Conservation (phyloP, 2,329 filamentous ascomycete genomes). For the Colletotrichum euphorbiae region DNA sequence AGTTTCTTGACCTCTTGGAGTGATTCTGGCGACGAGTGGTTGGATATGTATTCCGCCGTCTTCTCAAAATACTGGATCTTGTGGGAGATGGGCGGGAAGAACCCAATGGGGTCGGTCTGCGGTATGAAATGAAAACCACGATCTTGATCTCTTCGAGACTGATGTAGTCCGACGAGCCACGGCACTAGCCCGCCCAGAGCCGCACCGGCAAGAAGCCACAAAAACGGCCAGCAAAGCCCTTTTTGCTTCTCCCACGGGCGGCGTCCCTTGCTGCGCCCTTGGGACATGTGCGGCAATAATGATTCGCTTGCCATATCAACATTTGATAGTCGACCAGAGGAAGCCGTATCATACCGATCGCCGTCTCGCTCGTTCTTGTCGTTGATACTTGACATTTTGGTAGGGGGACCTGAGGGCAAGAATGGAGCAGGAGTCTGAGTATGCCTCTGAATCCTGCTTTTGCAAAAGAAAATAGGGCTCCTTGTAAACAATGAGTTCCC, state of each 20-base stretch:
- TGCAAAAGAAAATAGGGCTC: not conserved
- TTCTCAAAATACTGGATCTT: slow-evolving; percentile 6
- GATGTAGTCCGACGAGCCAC: not conserved
- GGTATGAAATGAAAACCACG: not conserved
- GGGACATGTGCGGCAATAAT: not conserved
- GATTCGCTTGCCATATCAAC: slow-evolving; percentile 5
- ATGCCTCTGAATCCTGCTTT: not conserved
- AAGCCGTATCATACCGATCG: not conserved
- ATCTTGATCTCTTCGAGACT: not conserved
- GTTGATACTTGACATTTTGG: not conserved
- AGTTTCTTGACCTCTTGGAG: not conserved
- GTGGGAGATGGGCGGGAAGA: not conserved
- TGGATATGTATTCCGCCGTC: slow-evolving; percentile 1
- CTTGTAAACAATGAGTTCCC: rapidly evolving
- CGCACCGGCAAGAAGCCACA: not conserved
- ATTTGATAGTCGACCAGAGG: not conserved
- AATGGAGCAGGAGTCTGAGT: not conserved
- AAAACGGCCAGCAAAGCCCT: not conserved
- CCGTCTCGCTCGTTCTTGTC: not conserved
- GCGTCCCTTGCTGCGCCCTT: not conserved
- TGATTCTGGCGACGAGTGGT: not conserved
- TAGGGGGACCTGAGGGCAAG: not conserved
- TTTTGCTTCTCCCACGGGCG: not conserved
- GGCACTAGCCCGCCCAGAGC: not conserved
- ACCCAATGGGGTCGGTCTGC: not conserved